Evolutionary conservation across 495 filamentous ascomycete genomes (phyloP), one percentile per base, ranked within the genome.

Genomic region (Aspergillus carlsbadensis): DNA sequence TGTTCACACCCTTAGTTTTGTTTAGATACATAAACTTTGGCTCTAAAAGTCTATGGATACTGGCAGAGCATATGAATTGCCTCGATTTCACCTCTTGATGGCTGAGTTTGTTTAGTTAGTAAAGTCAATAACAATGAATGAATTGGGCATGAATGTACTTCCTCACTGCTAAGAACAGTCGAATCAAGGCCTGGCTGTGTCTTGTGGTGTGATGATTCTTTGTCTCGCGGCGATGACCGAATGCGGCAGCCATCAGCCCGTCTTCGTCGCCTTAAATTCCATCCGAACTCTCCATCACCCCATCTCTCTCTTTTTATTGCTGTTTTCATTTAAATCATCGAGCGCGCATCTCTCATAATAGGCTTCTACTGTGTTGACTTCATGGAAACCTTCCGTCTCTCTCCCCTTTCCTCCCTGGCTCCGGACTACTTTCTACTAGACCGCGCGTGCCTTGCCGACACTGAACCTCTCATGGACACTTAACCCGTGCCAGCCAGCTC

Each of bases 341-440:
- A 24, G 17, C 8, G 3, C 17, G 5, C 46, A 49, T 49, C n/a
- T 49, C 46, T 24, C 13, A n/a, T 20, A 37, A 2, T 8, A 2
- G 29, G 14, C n/a, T 15, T 6, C 14, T 43, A 20, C 26, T 45
- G 22, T 14, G 5, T 39, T 20, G 21, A 13, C 21, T 18, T 37
- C 34, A 50, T 49, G 11, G 34, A 50, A 37, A 22, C 22, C 18
- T 20, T 10, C 11, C 14, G 26, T 15, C 24, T 26, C 34, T 29
- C 26, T 29, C 18, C n/a, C 20, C 34, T n/a, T 26, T 26, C 18
- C 47, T 37, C 47, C 47, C 47, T 50, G 47, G 45, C 47, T 20
- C 15, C 33, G 14, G 36, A 50, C 21, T 50, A 26, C 45, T 36
- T 15, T 50, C 47, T 50, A 50, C 47, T 50, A 50, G 47, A 50